Evolutionary conservation across 1,284 basidiomycete species (phyloP).

Genomic region (Rhodotorula sp.): DNA sequence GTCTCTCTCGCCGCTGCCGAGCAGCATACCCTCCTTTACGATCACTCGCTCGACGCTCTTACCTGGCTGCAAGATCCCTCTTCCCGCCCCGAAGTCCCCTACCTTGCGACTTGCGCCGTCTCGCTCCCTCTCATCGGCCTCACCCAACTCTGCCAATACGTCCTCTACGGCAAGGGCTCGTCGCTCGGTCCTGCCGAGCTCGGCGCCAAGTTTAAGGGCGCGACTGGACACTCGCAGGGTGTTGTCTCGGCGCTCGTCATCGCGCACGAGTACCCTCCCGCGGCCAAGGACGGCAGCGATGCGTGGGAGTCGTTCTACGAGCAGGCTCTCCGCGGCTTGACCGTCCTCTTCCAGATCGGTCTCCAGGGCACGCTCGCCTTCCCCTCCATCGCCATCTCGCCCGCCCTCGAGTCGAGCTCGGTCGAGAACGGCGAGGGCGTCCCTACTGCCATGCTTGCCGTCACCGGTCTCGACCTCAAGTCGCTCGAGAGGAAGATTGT

Average conservation of each 20-base stretch:
- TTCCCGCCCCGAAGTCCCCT: conserved; percentile 74
- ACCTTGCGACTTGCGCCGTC: conserved; percentile 90
- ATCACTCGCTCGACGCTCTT: conserved; percentile 74
- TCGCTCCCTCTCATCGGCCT: conserved; percentile 94
- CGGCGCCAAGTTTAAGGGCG: conserved; percentile 70
- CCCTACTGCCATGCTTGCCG: conserved; percentile 89
- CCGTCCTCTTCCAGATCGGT: conserved; percentile 90
- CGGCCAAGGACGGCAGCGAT: conserved; percentile 20
- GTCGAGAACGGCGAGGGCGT: conserved; percentile 88
- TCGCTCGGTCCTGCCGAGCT: conserved; percentile 65
- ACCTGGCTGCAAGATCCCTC: conserved; percentile 75
- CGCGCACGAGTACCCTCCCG: conserved; percentile 50
- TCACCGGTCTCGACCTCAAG: conserved; percentile 76
- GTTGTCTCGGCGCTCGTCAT: conserved; percentile 88
- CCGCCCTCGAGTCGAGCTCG: conserved; percentile 78
- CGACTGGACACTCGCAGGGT: conserved; percentile 96
- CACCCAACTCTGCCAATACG: conserved; percentile 91
- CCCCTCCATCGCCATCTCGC: conserved; percentile 88
- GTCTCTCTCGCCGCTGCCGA: conserved; percentile 55
- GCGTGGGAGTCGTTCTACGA: conserved; percentile 71
- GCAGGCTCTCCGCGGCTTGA: conserved; percentile 79
- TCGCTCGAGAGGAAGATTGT: conserved; percentile 78
- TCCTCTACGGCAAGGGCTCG: conserved; percentile 53
- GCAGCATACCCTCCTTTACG: conserved; percentile 55
- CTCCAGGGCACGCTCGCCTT: conserved; percentile 68